Evolutionary conservation across 2,329 filamentous ascomycete species (phyloP).

Genomic region (Aschersonia sp.): DNA sequence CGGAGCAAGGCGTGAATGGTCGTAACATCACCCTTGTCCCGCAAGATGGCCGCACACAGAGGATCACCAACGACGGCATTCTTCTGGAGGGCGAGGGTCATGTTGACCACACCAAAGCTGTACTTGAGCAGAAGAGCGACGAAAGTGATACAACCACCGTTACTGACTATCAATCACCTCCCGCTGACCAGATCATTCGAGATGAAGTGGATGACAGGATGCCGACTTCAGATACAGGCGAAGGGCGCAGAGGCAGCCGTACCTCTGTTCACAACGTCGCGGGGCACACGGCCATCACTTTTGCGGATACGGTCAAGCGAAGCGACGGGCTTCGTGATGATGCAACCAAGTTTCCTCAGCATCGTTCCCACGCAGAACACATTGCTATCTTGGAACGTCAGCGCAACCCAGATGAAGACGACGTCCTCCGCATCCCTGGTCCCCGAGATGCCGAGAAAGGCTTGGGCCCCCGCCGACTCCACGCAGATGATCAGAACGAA

Average conservation of each 20-base stretch:
- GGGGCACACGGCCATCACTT: slow-evolving; percentile 37
- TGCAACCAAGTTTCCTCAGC: slow-evolving; percentile 31
- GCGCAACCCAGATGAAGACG: slow-evolving; percentile 57
- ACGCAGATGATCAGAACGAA: slow-evolving; percentile 22
- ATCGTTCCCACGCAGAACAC: slow-evolving; percentile 54
- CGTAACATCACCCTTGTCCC: slow-evolving; percentile 54
- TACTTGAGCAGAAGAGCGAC: slow-evolving; percentile 12
- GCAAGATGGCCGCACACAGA: slow-evolving; percentile 33
- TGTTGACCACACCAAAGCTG: slow-evolving; percentile 14
- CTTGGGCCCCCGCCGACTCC: slow-evolving; percentile 46
- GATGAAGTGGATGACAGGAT: slow-evolving; percentile 1
- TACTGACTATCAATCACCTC: slow-evolving; percentile 9
- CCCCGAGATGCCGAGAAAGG: slow-evolving; percentile 82
- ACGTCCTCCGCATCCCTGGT: slow-evolving; percentile 75
- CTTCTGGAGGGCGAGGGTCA: slow-evolving; percentile 24
- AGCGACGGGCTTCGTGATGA: slow-evolving; percentile 40
- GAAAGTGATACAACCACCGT: slow-evolving; percentile 22
- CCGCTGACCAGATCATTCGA: slow-evolving; percentile 1
- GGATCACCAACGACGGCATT: slow-evolving; percentile 47
- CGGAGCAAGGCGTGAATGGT: slow-evolving; percentile 50
- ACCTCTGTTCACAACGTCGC: slow-evolving; percentile 1
- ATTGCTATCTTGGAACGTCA: slow-evolving; percentile 82
- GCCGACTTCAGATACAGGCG: background rate
- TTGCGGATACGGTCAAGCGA: slow-evolving; percentile 50
- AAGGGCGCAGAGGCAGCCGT: slow-evolving; percentile 1